Base-by-base conservation (phyloP, 306 rosid genomes). In the Inga laurina region DNA sequence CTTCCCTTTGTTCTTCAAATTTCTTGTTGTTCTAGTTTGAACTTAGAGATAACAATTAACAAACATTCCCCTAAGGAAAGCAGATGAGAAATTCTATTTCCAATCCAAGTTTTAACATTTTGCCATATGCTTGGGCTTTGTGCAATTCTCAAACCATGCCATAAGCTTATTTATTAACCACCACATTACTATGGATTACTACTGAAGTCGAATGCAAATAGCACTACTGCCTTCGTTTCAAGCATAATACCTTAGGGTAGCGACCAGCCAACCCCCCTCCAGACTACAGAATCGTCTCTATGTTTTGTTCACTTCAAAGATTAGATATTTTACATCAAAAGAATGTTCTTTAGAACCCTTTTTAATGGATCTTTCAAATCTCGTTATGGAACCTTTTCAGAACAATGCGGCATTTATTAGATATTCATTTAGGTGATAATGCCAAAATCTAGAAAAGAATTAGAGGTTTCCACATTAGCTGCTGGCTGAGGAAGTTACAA, bases 401-500 rank as follows among this genome's bases (percentile, higher is more conserved):
- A 59, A 34, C 57, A 74, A 41, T 76, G 27, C 15, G 8, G 27
- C 54, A 68, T 70, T 77, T 27, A 52, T 78, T 67, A 48, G 22
- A 15, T 65, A n/a, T n/a, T 16, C 52, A 22, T 32, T 7, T n/a
- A 10, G 39, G 22, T 69, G 46, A 44, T 66, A 30, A 49, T 19
- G 71, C 51, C 49, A 51, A 12, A 75, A 52, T 24, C 16, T n/a
- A 45, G 49, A 39, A 61, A 64, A 61, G 16, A 64, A 64, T 64
- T 43, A 49, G 39, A 14, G 32, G 19, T 49, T 64, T 30, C 49
- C 15, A 79, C 56, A 49, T 77, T 57, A 57, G 75, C 61, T 81
- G 68, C 90, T 91, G 93, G 88, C 77, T 84, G 83, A 90, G 81
- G 86, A 69, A 82, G 72, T 68, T 82, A 80, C 79, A 84, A 77